Evolutionary conservation across 306 rosid species (phyloP), one percentile per base, ranked within the genome.

Genomic region (Lathyrus sativus): DNA sequence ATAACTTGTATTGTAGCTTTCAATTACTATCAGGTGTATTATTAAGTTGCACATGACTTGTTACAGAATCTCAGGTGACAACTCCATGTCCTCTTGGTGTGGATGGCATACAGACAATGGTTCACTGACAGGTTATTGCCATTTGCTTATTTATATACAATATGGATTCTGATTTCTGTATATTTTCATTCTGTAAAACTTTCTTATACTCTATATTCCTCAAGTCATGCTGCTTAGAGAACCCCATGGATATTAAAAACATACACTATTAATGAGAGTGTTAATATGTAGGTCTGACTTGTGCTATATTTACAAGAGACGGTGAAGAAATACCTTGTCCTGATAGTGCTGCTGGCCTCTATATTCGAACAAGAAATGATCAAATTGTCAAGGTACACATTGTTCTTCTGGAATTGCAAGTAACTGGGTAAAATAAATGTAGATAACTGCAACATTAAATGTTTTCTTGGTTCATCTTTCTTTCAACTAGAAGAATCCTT

Each of bases 31-130:
- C 39, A 1, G 9, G 39, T 35, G 9, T 35, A 35, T 35, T 35
- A 35, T 35, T 35, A 35, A 59, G 51, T 62, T 57, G 67, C 60
- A 38, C 50, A 68, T 73, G 79, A 66, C 78, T 56, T 82, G 79
- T 82, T 79, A 67, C 89, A 77, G 85, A 58, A 15, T 70, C 54
- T 59, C 67, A 68, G 96, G 80, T 82, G 62, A 46, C 44, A 62
- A 78, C 72, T 65, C 88, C 51, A 49, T 79, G 69, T 92, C 98
- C 37, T 90, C 96, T 72, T 92, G 98, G 98, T 92, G 98, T 57
- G 98, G 98, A 33, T 90, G 96, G 98, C 98, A 92, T 73, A 88
- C 96, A 46, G 98, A 92, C 81, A 96, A 92, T 65, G 96, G 96
- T 74, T 92, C 98, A 43, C 83, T 92, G 72, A 92, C 98, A 92